Evolutionary conservation across 495 filamentous ascomycete species (phyloP).

Genomic region (Penicillium dipodomyicola): DNA sequence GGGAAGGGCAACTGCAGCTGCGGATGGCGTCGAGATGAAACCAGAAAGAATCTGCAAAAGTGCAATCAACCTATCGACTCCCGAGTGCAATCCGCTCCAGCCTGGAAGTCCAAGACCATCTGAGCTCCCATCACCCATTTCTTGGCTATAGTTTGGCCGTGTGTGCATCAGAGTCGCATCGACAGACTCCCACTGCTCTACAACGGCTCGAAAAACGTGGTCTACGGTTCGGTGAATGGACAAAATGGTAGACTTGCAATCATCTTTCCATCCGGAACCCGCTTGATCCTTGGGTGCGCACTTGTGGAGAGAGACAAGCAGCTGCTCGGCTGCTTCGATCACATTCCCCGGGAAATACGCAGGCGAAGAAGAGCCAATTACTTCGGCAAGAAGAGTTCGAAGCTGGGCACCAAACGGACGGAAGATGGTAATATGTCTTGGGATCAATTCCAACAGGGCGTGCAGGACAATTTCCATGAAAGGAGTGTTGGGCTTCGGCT

Average conservation of each 20-base stretch:
- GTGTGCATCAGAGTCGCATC: constrained; percentile 28
- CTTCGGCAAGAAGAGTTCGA: constrained; percentile 53
- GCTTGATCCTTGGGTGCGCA: constrained; percentile 73
- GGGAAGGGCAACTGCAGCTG: constrained; percentile 59
- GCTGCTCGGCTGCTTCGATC: constrained; percentile 51
- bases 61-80: constrained; percentile 63
- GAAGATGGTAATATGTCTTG: constrained; percentile 73
- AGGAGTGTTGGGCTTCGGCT: constrained; percentile 41
- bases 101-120: constrained; percentile 54
- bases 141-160: constrained; percentile 35
- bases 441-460: constrained; percentile 65
- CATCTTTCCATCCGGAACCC: constrained; percentile 69
- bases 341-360: constrained; percentile 47
- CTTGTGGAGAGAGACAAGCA: constrained; percentile 67
- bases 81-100: constrained; percentile 72
- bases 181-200: constrained; percentile 74
- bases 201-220: constrained; percentile 68
- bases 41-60: constrained; percentile 55
- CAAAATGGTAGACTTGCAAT: constrained; percentile 55
- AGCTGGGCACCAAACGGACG: constrained; percentile 71
- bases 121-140: constrained; percentile 36
- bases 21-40: constrained; percentile 58
- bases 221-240: constrained; percentile 66
- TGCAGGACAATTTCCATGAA: constrained; percentile 62
- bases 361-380: constrained; percentile 34